Evolutionary conservation across 306 rosid genomes (phyloP).

Genomic region (Crotalaria pallida): DNA sequence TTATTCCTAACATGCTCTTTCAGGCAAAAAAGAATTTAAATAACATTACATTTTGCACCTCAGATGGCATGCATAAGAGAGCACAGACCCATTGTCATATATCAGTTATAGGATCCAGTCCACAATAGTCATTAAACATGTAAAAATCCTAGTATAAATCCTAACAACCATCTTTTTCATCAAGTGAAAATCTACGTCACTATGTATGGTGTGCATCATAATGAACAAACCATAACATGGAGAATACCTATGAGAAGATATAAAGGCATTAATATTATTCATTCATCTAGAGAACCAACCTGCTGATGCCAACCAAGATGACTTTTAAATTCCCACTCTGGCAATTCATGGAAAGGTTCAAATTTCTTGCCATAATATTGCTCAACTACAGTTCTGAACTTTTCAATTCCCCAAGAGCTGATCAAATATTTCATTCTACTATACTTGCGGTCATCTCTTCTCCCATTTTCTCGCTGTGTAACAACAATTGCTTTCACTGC

Average conservation of each 20-base stretch:
- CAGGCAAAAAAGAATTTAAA: constrained; percentile 17
- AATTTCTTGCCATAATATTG: constrained; percentile 85
- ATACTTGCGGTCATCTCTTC: constrained; percentile 95
- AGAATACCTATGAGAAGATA: not conserved
- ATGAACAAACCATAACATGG: constrained; percentile 1
- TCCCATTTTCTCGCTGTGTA: constrained; percentile 89
- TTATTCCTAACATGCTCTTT: constrained; percentile 1
- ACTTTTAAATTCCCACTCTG: constrained; percentile 93
- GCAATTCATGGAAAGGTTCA: constrained; percentile 69
- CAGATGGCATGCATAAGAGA: not conserved
- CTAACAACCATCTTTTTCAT: not conserved
- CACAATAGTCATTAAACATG: constrained; percentile 4
- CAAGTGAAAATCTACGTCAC: not conserved
- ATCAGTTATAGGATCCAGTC: constrained; percentile 19
- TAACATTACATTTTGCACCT: not conserved
- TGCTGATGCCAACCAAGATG: constrained; percentile 97
- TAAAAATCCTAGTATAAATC: not conserved
- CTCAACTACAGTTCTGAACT: constrained; percentile 74
- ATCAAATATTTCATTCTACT: constrained; percentile 95
- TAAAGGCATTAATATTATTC: constrained; percentile 8
- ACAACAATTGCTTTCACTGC: constrained; percentile 97
- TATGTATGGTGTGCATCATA: not conserved
- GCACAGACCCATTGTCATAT: not conserved
- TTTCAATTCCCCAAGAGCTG: constrained; percentile 94
- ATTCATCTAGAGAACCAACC: constrained; percentile 48